A percentile compares a stretch with the other conserved stretches of the same genome.
phyloP scores from a whole-genome alignment of 768 basidiomycete species.

The Paxillus ammoniavirescens region DNA sequence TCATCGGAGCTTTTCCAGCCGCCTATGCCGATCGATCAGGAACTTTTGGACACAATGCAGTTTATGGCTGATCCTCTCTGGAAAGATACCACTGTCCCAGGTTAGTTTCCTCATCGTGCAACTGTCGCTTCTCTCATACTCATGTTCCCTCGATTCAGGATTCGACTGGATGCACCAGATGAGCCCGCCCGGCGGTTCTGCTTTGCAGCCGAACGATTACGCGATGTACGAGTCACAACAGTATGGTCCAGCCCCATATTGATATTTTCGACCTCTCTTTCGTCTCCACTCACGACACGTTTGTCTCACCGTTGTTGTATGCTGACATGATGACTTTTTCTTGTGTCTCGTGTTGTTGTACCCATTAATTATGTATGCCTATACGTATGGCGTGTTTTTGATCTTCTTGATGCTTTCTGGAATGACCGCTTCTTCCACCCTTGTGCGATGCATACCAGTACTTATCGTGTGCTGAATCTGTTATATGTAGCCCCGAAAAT shows the following conservation, averaged over 20 bases:
- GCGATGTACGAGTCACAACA: slow-evolving; percentile 22
- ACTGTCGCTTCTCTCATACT: background rate
- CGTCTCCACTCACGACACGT: no score
- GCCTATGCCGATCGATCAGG: slow-evolving; percentile 55
- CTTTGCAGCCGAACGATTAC: slow-evolving; percentile 26
- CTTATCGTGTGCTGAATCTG: no score
- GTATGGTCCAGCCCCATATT: slow-evolving; percentile 13
- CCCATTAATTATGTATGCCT: background rate
- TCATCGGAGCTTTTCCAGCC: slow-evolving; percentile 47
- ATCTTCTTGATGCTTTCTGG: background rate
- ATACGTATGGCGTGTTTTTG: background rate
- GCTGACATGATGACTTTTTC: background rate
- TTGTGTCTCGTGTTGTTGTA: background rate
- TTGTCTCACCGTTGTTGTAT: background rate
- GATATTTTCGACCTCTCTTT: background rate
- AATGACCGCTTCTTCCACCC: no score
- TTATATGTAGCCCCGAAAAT: no score
- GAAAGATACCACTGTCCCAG: slow-evolving; percentile 55
- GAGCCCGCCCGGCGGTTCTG: slow-evolving; percentile 11
- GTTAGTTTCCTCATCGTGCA: slow-evolving; percentile 35
- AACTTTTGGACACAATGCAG: slow-evolving; percentile 61
- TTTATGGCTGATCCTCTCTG: slow-evolving; percentile 55
- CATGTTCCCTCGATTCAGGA: slow-evolving; percentile 19
- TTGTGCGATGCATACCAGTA: no score
- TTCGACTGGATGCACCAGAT: slow-evolving; percentile 37